phyloP scores from a whole-genome alignment of 345 rosid genomes.

The Excoecaria cochinchinensis region DNA sequence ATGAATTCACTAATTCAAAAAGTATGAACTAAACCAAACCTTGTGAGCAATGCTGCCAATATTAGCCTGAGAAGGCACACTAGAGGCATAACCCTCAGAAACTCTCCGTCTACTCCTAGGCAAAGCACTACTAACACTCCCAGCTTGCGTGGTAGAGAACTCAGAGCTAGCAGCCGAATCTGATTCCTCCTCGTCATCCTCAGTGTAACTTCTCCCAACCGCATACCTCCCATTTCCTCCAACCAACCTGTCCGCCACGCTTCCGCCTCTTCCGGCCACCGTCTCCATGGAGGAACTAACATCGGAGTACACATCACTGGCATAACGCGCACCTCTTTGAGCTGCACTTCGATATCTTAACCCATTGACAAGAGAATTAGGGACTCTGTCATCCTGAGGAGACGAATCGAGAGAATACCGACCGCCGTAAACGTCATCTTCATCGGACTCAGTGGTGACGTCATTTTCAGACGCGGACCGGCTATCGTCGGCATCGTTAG shows the following conservation, averaged over 20 bases:
- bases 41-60: conserved; percentile 33
- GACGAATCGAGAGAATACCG: conserved; percentile 25
- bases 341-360: conserved; percentile 7
- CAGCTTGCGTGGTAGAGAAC: conserved; percentile 56
- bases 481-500: conserved; percentile 26
- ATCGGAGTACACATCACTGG: conserved; percentile 60
- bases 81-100: conserved; percentile 57
- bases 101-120: conserved; percentile 41
- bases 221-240: conserved; percentile 34
- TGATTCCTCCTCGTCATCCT: conserved; percentile 52
- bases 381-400: conserved; percentile 21
- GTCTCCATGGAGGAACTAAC: conserved; percentile 89
- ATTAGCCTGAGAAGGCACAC: conserved; percentile 43
- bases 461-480: conserved; percentile 25
- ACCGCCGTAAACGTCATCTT: conserved; percentile 21
- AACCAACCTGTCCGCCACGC: conserved; percentile 30
- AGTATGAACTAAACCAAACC: conserved; percentile 36
- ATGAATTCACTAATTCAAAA: neutral
- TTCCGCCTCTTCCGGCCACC: conserved; percentile 34
- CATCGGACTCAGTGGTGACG: conserved; percentile 17
- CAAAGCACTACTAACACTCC: conserved; percentile 48
- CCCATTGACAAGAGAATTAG: neutral
- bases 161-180: conserved; percentile 87
- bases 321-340: conserved; percentile 26
- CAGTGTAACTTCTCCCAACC: conserved; percentile 41